Conservation (phyloP, 768 basidiomycete genomes). For the Hygrocybe coccinea region DNA sequence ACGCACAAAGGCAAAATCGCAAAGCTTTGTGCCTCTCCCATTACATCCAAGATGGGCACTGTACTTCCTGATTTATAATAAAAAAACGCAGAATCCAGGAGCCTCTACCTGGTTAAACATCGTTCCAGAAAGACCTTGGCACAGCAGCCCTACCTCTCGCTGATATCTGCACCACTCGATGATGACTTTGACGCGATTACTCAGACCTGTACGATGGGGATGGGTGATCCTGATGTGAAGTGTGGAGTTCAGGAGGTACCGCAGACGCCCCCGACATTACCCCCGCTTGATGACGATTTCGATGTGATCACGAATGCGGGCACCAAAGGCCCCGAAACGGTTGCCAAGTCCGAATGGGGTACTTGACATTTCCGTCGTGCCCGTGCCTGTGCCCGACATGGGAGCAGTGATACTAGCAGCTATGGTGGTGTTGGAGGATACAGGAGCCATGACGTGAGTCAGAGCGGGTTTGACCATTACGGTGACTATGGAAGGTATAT, state of each 20-base stretch:
- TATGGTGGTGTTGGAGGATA: neutral
- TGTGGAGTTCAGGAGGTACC: conserved; percentile 16
- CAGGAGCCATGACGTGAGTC: neutral
- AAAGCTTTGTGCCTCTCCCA: no score
- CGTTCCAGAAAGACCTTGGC: conserved; percentile 35
- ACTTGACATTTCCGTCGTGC: neutral
- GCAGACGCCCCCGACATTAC: conserved; percentile 21
- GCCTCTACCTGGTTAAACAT: no score
- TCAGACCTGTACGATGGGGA: conserved; percentile 21
- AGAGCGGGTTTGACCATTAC: no score
- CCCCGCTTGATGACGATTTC: conserved; percentile 37
- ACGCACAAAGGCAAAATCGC: no score
- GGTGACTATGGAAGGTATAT: no score
- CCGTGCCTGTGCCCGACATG: neutral
- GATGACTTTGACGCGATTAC: conserved; percentile 41
- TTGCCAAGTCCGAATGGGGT: neutral
- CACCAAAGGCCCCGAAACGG: conserved; percentile 6
- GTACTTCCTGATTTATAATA: neutral
- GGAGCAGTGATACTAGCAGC: neutral
- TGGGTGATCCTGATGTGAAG: conserved; percentile 21
- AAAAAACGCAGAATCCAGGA: neutral
- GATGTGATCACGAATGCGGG: conserved; percentile 28
- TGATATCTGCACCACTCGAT: conserved; percentile 35
- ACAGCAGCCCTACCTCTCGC: conserved; percentile 36
- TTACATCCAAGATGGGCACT: no score